phyloP scores from a whole-genome alignment of 805 yeast genomes.

The Lachancea fermentati region DNA sequence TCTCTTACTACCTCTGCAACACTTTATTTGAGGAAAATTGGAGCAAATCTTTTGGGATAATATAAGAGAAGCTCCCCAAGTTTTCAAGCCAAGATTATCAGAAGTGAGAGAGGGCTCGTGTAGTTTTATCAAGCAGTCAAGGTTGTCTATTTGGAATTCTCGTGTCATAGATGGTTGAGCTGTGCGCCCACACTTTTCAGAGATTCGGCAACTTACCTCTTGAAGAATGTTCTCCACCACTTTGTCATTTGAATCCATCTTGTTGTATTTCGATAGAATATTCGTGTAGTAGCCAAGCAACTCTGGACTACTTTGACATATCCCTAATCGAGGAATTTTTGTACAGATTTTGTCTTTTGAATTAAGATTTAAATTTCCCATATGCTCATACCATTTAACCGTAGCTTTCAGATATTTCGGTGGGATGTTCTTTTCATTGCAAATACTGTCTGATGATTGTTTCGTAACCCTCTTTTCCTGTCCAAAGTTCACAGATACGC shows the following conservation, averaged over 20 bases:
- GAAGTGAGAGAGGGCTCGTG: constrained; percentile 82
- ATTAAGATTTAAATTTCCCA: constrained; percentile 29
- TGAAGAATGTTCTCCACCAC: constrained; percentile 46
- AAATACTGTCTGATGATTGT: constrained; percentile 16
- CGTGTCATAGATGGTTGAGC: constrained; percentile 72
- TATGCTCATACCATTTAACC: constrained; percentile 41
- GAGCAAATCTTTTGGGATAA: constrained; percentile 49
- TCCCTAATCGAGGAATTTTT: constrained; percentile 33
- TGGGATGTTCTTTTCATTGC: constrained; percentile 34
- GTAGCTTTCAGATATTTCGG: constrained; percentile 24
- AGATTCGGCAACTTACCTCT: constrained; percentile 56
- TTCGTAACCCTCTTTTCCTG: constrained; percentile 10
- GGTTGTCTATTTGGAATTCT: constrained; percentile 43
- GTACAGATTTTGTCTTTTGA: constrained; percentile 28
- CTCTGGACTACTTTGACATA: constrained; percentile 43
- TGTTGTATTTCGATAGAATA: constrained; percentile 32
- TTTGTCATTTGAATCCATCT: constrained; percentile 14
- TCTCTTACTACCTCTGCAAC: constrained; percentile 11
- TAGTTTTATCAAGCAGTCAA: constrained; percentile 34
- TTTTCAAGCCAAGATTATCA: constrained; percentile 85
- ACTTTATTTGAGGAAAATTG: constrained; percentile 8
- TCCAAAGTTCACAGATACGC: constrained; percentile 47
- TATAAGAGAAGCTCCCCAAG: constrained; percentile 91
- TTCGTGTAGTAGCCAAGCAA: constrained; percentile 39
- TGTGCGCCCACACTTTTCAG: constrained; percentile 80